These are phyloP conservation scores for Lachancea mirantina DNA, from an alignment of 805 yeast genomes.

Conservation along the genomic window DNA sequence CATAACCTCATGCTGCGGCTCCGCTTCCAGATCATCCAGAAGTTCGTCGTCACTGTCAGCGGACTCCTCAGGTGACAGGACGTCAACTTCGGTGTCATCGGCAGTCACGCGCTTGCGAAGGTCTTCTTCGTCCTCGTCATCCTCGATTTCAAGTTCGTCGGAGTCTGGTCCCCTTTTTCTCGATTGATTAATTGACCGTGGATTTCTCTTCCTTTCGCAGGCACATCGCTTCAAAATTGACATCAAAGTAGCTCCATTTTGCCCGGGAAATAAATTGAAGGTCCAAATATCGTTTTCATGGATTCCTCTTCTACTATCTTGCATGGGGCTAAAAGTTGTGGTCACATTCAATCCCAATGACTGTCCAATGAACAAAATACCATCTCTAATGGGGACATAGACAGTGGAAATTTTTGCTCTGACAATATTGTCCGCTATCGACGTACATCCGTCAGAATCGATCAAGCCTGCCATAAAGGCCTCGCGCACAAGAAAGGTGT, in stretches of 20 bases:
- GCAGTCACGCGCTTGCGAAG: too few relatives aligned
- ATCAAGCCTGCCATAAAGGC: conserved; percentile 10
- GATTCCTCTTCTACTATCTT: not conserved
- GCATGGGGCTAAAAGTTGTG: conserved; percentile 3
- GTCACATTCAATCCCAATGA: conserved; percentile 10
- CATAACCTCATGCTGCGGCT: not conserved
- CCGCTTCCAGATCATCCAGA: not conserved
- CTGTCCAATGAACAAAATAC: conserved; percentile 5
- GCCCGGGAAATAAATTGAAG: conserved; percentile 7
- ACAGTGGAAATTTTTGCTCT: conserved; percentile 5
- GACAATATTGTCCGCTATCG: conserved; percentile 1
- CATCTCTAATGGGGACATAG: conserved; percentile 6
- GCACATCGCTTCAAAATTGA: conserved; percentile 9
- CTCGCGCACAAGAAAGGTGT: conserved; percentile 8
- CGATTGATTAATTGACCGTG: conserved; percentile 1
- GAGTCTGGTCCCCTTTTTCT: conserved; percentile 1
- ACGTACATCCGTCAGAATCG: conserved; percentile 9
- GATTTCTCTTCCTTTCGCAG: conserved; percentile 10
- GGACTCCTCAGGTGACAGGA: too few relatives aligned
- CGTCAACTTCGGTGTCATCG: too few relatives aligned
- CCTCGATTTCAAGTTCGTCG: too few relatives aligned
- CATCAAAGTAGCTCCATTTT: conserved; percentile 4
- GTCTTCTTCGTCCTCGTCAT: conserved; percentile 5
- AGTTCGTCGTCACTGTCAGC: too few relatives aligned
- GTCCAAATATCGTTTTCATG: conserved; percentile 10